phyloP scores from a whole-genome alignment of 805 yeast species.

The Myxozyma geophila region DNA sequence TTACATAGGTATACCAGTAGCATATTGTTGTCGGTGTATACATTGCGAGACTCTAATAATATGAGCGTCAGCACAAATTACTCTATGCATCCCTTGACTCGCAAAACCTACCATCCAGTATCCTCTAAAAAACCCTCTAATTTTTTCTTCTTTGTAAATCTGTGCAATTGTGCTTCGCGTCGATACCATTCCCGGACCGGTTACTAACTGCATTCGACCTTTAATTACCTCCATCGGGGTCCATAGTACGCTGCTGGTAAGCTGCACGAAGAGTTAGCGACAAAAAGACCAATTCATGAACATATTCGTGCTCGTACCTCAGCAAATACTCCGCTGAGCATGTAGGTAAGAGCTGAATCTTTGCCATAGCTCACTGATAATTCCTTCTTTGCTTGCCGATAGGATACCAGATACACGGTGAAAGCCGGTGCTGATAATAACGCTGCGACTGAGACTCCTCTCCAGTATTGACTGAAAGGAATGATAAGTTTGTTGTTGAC shows the following conservation, averaged over 20 bases:
- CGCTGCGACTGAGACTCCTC: constrained; percentile 49
- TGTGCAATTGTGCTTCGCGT: constrained; percentile 36
- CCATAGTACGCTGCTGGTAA: constrained; percentile 48
- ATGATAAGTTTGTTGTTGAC: constrained; percentile 11
- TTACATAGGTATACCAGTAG: constrained; percentile 33
- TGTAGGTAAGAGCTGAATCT: constrained; percentile 25
- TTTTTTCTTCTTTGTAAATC: constrained; percentile 67
- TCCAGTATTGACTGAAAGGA: constrained; percentile 34
- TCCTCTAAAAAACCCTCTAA: constrained; percentile 82
- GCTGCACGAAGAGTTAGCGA: constrained; percentile 8
- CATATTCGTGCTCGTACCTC: constrained; percentile 14
- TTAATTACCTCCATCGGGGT: constrained; percentile 55
- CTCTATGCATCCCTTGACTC: neutral
- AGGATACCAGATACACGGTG: constrained; percentile 49
- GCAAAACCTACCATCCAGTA: constrained; percentile 46
- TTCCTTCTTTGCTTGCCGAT: constrained; percentile 47
- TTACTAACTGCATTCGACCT: constrained; percentile 50
- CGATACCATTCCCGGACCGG: constrained; percentile 24
- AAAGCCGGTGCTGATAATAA: constrained; percentile 50
- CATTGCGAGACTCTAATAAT: constrained; percentile 22
- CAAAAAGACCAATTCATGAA: neutral
- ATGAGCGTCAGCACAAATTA: neutral
- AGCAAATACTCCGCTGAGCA: constrained; percentile 23
- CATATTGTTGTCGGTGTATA: constrained; percentile 28
- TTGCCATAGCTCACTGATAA: constrained; percentile 34